Conservation (phyloP, 208 protist genomes). For the Hexamita inflata region DNA sequence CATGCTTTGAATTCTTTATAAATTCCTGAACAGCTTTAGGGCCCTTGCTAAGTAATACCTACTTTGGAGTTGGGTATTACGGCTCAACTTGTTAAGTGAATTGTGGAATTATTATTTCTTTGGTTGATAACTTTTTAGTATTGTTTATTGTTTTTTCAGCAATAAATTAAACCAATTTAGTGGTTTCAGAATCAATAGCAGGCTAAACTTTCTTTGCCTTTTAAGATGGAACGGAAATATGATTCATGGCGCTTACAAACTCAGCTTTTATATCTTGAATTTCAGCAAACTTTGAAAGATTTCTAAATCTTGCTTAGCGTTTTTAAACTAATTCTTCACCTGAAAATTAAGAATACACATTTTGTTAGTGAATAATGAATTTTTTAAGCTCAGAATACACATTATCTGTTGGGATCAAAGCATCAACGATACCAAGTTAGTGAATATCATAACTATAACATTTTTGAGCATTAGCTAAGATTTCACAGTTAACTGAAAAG, state of each 20-base stretch:
- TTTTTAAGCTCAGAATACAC: no score
- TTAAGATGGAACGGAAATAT: no score
- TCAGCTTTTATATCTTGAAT: no score
- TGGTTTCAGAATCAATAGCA: neutral
- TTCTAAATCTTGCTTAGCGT: no score
- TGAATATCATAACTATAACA: constrained; percentile 39
- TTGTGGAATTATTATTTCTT: neutral
- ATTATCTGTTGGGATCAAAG: no score
- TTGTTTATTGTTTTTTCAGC: neutral
- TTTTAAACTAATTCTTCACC: no score
- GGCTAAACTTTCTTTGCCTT: no score
- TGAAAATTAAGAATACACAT: no score
- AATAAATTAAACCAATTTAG: neutral
- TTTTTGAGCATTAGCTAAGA: constrained; percentile 32
- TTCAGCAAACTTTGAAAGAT: no score
- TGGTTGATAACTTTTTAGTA: neutral
- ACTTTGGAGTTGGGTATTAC: neutral
- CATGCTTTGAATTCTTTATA: constrained; percentile 30
- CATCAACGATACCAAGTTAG: constrained; percentile 43
- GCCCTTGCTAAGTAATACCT: constrained; percentile 12
- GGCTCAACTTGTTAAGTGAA: neutral
- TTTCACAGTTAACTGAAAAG: constrained; percentile 32
- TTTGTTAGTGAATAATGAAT: no score
- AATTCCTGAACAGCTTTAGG: constrained; percentile 30
- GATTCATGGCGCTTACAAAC: no score